phyloP scores from a whole-genome alignment of 2,329 filamentous ascomycete species.

The Verticillium zaregamsianum region DNA sequence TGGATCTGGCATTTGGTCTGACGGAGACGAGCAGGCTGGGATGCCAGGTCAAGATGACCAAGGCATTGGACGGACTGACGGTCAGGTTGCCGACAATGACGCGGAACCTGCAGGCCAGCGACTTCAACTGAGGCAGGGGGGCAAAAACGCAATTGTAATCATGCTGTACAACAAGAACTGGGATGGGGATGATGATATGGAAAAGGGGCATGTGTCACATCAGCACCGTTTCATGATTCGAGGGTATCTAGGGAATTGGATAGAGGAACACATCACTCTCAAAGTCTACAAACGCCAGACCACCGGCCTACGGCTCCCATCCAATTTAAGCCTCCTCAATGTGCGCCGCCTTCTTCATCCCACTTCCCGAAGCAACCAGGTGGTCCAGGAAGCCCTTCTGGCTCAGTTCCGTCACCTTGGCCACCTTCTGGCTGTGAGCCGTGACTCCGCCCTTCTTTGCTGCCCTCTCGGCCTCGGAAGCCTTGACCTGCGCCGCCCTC shows the following conservation, averaged over 20 bases:
- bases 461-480: conserved; percentile 68
- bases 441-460: conserved; percentile 69
- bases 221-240: conserved; percentile 12
- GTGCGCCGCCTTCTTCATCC: conserved; percentile 49
- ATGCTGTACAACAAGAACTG: neutral
- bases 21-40: conserved; percentile 82
- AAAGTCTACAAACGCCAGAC: neutral
- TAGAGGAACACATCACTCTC: conserved; percentile 18
- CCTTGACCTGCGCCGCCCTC: conserved; percentile 85
- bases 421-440: conserved; percentile 74
- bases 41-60: conserved; percentile 88
- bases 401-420: conserved; percentile 91
- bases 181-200: neutral
- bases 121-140: conserved; percentile 54
- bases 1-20: conserved; percentile 84
- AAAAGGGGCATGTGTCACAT: conserved; percentile 4
- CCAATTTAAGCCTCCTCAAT: conserved; percentile 50
- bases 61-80: conserved; percentile 80
- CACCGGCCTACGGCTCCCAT: neutral
- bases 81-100: conserved; percentile 92
- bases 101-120: conserved; percentile 89
- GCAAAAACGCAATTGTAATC: neutral
- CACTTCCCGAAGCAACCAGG: conserved; percentile 66
- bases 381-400: conserved; percentile 89
- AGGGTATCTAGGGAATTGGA: conserved; percentile 14